Conservation (phyloP, 2,329 filamentous ascomycete species). For the Pyrenophora tritici-repentis region DNA sequence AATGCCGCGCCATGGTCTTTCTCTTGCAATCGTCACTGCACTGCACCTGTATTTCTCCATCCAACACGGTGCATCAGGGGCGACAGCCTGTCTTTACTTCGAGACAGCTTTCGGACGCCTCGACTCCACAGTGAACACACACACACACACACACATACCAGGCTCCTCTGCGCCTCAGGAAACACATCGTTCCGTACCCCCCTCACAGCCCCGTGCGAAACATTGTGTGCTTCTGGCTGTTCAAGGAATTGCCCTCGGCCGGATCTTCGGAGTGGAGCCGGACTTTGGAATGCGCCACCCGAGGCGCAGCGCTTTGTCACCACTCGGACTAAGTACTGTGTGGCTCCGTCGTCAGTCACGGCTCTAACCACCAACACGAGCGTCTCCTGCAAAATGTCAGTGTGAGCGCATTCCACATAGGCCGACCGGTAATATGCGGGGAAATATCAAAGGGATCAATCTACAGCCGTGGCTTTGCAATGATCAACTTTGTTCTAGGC, state of each 20-base stretch:
- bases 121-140: no score
- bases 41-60: no score
- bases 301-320: constrained; percentile 23
- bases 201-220: constrained; percentile 20
- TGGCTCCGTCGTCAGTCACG: constrained; percentile 20
- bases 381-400: no score
- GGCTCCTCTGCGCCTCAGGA: constrained; percentile 16
- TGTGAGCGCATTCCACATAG: not conserved
- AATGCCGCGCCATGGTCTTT: not conserved
- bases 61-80: no score
- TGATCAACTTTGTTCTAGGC: not conserved
- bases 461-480: constrained; percentile 1
- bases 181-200: constrained; percentile 28
- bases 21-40: not conserved
- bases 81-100: constrained; percentile 2
- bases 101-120: not conserved
- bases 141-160: not conserved
- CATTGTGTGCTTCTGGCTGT: constrained; percentile 17
- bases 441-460: constrained; percentile 12
- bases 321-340: constrained; percentile 7
- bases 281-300: constrained; percentile 9
- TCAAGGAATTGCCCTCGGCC: constrained; percentile 8
- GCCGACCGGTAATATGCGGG: constrained; percentile 24
- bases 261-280: constrained; percentile 11
- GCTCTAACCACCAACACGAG: no score